phyloP scores from a whole-genome alignment of 148 eudicot genomes.

The Heliosperma pusillum region DNA sequence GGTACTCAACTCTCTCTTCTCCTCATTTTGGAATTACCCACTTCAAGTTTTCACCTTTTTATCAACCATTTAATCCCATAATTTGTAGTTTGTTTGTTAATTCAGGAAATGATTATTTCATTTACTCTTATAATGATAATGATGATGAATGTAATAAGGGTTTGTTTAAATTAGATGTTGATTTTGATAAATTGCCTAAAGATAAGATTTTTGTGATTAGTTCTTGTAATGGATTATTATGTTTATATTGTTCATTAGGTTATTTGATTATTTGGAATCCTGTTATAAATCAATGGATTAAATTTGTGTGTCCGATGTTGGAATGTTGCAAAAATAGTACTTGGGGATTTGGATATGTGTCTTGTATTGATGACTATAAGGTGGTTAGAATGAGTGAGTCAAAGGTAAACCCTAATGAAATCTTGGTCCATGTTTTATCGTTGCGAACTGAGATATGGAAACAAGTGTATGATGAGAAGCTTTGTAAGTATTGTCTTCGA shows the following conservation, averaged over 20 bases:
- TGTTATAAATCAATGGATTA: slow-evolving; percentile 18
- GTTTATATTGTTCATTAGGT: slow-evolving; percentile 19
- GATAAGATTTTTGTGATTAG: slow-evolving; percentile 25
- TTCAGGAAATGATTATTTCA: slow-evolving; percentile 9
- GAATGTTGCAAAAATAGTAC: background rate
- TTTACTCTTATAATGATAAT: slow-evolving; percentile 17
- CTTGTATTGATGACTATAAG: slow-evolving; percentile 27
- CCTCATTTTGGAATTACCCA: slow-evolving; percentile 14
- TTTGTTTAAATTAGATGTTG: slow-evolving; percentile 16
- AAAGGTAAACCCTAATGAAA: background rate
- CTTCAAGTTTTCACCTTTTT: slow-evolving; percentile 4
- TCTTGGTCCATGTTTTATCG: slow-evolving; percentile 22
- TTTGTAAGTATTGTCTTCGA: slow-evolving; percentile 10
- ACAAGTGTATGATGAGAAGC: slow-evolving; percentile 12
- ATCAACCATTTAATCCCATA: slow-evolving; percentile 1
- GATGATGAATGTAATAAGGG: slow-evolving; percentile 7
- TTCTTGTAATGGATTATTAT: slow-evolving; percentile 31
- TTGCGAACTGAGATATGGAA: slow-evolving; percentile 21
- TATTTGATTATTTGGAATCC: slow-evolving; percentile 31
- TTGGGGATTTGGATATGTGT: slow-evolving; percentile 31
- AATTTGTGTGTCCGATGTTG: slow-evolving; percentile 4
- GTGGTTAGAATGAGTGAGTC: slow-evolving; percentile 17
- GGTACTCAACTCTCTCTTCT: slow-evolving; percentile 21
- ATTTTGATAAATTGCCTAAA: slow-evolving; percentile 12
- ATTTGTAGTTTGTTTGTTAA: slow-evolving; percentile 15